phyloP scores from a whole-genome alignment of 768 basidiomycete species.

The Mrakia gelida region DNA sequence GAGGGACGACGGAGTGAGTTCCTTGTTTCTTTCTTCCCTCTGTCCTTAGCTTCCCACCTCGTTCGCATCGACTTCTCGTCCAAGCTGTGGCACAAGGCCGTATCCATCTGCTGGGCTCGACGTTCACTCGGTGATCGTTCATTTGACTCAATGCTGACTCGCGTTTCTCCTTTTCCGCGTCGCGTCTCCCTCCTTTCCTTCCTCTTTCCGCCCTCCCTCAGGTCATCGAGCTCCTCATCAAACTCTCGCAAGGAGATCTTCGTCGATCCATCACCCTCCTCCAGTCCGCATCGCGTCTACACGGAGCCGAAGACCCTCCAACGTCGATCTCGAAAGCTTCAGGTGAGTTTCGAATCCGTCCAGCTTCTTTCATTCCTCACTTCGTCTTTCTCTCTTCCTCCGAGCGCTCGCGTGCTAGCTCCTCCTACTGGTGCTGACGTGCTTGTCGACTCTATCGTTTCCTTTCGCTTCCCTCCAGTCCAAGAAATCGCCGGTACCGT shows the following conservation, averaged over 20 bases:
- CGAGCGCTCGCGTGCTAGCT: background rate
- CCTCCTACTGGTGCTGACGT: background rate
- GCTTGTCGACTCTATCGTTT: background rate
- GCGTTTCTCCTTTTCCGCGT: background rate
- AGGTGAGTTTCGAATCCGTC: slow-evolving; percentile 42
- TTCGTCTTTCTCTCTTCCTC: background rate
- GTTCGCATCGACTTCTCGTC: too few relatives aligned
- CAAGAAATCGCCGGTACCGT: slow-evolving; percentile 98
- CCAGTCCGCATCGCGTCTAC: slow-evolving; percentile 87
- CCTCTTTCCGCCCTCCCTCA: slow-evolving; percentile 34
- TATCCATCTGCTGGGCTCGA: too few relatives aligned
- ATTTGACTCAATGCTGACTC: background rate
- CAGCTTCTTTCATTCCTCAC: background rate
- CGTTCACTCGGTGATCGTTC: too few relatives aligned
- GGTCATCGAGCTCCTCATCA: slow-evolving; percentile 70
- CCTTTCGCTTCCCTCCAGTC: slow-evolving; percentile 44
- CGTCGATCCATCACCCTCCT: slow-evolving; percentile 96
- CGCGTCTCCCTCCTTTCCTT: slow-evolving; percentile 47
- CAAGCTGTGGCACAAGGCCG: too few relatives aligned
- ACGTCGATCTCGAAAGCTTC: slow-evolving; percentile 68
- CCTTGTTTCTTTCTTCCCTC: background rate
- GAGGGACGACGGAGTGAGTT: slow-evolving; percentile 45
- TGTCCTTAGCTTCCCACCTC: too few relatives aligned
- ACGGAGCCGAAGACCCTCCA: slow-evolving; percentile 66
- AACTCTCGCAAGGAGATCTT: slow-evolving; percentile 82